A percentile compares a stretch with the other conserved stretches of the same genome.
Conservation (phyloP, 495 filamentous ascomycete species). For the Aspergillus cavernicola region DNA sequence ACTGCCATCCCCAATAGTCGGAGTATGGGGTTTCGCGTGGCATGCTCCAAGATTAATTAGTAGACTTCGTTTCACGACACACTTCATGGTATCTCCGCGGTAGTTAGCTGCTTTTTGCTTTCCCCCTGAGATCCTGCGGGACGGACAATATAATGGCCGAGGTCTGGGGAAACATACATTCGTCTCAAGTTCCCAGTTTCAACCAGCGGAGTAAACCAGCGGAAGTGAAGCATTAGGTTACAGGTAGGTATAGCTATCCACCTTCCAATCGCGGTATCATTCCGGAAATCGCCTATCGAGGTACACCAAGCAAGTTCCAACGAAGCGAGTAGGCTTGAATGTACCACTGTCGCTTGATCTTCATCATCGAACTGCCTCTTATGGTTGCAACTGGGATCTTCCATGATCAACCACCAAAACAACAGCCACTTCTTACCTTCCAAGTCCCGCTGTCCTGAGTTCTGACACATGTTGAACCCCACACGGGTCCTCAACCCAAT, state of each 20-base stretch:
- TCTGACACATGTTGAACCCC: slow-evolving; percentile 19
- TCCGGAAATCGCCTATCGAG: not conserved
- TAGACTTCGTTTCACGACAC: not conserved
- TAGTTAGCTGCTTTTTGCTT: not conserved
- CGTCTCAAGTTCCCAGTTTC: not conserved
- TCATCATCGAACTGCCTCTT: slow-evolving; percentile 3
- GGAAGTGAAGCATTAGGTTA: no score
- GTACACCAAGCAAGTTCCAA: not conserved
- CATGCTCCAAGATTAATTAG: not conserved
- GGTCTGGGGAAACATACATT: slow-evolving; percentile 5
- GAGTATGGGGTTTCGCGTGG: not conserved
- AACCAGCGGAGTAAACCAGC: not conserved
- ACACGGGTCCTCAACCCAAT: slow-evolving; percentile 13
- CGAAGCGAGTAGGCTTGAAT: not conserved
- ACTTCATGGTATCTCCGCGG: not conserved
- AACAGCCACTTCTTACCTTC: slow-evolving; percentile 1
- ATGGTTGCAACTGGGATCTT: slow-evolving; percentile 4
- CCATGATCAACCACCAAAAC: slow-evolving; percentile 2
- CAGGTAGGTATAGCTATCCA: not conserved
- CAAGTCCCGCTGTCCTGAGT: slow-evolving; percentile 5
- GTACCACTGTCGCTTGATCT: not conserved
- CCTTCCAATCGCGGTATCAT: slow-evolving; percentile 5
- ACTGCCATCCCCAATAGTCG: not conserved
- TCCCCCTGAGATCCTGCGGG: not conserved
- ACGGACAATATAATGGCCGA: slow-evolving; percentile 8